Evolutionary conservation across 441 rosid species (phyloP), one percentile per base, ranked within the genome.

Genomic region (Manihot esculenta): DNA sequence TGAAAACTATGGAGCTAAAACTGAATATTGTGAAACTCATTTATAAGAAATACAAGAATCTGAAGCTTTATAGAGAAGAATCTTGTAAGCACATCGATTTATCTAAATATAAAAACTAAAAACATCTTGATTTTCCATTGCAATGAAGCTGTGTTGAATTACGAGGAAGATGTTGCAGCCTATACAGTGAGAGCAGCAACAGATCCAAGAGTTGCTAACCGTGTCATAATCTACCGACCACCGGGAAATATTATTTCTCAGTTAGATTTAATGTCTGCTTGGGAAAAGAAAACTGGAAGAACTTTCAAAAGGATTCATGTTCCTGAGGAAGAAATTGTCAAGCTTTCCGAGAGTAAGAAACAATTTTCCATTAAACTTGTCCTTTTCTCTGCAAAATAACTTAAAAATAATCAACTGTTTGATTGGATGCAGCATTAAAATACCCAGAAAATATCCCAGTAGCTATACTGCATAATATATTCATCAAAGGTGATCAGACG

Each of bases 401-500:
- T 30, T 1, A 30, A 30, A 30, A 4, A 48, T 48, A 0, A 24
- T 24, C 2, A 55, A 55, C 15, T 42, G 33, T 41, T 42, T 62
- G 0, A 38, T 3, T 35, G 3, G 21, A n/a, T 44, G 75, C 76
- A 84, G 88, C 53, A 18, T 45, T 80, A 12, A 78, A 82, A 9
- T 27, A 38, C 27, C 86, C 88, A 10, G 81, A 81, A 10, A 80
- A 78, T 60, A 68, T 85, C 3, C 76, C 74, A 4, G 56, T 17
- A 27, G 64, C 84, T 0, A 42, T 85, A 54, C 57, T 83, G 24
- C 80, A 83, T 66, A 69, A 68, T 78, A 35, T 85, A 61, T 82
- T 85, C 69, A 68, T 80, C 23, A 78, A 83, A 69, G 89, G 89
- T 3, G 87, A 80, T 21, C 79, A 72, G 55, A 62, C 67, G 72